These are phyloP conservation scores for Botrytis tulipae DNA, from an alignment of 2,329 filamentous ascomycete species.

Conservation along the genomic window DNA sequence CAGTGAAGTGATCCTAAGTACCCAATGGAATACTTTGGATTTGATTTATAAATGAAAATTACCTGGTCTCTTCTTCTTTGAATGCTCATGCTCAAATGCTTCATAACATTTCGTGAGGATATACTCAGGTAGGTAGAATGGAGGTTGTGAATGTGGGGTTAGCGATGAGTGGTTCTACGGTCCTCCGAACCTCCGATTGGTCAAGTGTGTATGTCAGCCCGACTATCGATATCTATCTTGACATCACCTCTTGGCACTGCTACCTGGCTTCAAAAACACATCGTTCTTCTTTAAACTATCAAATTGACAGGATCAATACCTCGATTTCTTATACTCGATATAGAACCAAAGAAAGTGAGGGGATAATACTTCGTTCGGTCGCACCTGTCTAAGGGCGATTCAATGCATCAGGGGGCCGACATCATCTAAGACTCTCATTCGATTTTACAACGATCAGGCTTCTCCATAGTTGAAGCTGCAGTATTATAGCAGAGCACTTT, in stretches of 20 bases:
- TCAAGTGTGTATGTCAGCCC: not conserved
- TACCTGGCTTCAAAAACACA: not conserved
- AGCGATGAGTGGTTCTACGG: not conserved
- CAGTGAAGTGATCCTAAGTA: no score
- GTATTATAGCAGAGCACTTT: not conserved
- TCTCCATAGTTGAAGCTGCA: not conserved
- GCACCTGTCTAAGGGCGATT: not conserved
- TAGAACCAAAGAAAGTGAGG: not conserved
- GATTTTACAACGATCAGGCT: not conserved
- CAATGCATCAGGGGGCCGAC: not conserved
- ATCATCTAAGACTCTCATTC: not conserved
- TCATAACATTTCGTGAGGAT: not conserved
- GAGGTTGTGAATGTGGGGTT: no score
- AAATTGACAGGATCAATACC: not conserved
- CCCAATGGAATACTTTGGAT: no score
- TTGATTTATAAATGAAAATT: not conserved
- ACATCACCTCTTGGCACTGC: not conserved
- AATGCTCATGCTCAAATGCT: not conserved
- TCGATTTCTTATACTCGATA: not conserved
- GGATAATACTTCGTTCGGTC: not conserved
- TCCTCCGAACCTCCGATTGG: not conserved
- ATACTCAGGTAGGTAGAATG: no score
- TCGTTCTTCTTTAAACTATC: not conserved
- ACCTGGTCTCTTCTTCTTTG: not conserved
- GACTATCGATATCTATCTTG: not conserved